Evolutionary conservation across 2,329 filamentous ascomycete species (phyloP).

Genomic region (Diplocarpon rosae): DNA sequence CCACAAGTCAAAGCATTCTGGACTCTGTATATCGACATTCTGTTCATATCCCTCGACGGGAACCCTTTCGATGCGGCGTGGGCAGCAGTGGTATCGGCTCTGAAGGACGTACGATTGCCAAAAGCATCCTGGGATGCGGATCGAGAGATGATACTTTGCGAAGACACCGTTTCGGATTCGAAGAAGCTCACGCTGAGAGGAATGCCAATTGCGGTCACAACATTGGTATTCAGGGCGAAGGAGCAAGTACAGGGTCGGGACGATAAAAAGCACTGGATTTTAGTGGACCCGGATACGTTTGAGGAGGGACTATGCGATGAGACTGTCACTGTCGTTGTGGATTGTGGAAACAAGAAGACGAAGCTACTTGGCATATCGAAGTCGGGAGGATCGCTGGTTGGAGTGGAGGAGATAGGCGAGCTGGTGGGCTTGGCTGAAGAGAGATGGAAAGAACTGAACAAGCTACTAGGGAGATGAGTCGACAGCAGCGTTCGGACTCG

Average conservation of each 20-base stretch:
- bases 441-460: slow-evolving; percentile 46
- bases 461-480: slow-evolving; percentile 16
- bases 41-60: slow-evolving; percentile 87
- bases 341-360: slow-evolving; percentile 37
- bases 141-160: slow-evolving; percentile 67
- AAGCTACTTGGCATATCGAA: slow-evolving; percentile 69
- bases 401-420: slow-evolving; percentile 47
- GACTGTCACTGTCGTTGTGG: slow-evolving; percentile 72
- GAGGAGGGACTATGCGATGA: slow-evolving; percentile 82
- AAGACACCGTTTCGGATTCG: slow-evolving; percentile 42
- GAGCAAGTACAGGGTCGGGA: slow-evolving; percentile 33
- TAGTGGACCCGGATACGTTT: slow-evolving; percentile 80
- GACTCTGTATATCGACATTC: slow-evolving; percentile 89
- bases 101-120: slow-evolving; percentile 68
- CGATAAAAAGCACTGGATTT: slow-evolving; percentile 57
- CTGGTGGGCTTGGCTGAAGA: slow-evolving; percentile 48
- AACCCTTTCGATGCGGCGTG: slow-evolving; percentile 88
- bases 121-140: slow-evolving; percentile 76
- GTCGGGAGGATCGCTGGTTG: slow-evolving; percentile 63
- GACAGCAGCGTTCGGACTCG: background rate
- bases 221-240: slow-evolving; percentile 62
- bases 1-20: slow-evolving; percentile 72
- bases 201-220: slow-evolving; percentile 66
- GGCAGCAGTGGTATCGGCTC: slow-evolving; percentile 70
- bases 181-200: slow-evolving; percentile 48